phyloP scores from a whole-genome alignment of 331 rosid genomes.

The Arachis monticola region DNA sequence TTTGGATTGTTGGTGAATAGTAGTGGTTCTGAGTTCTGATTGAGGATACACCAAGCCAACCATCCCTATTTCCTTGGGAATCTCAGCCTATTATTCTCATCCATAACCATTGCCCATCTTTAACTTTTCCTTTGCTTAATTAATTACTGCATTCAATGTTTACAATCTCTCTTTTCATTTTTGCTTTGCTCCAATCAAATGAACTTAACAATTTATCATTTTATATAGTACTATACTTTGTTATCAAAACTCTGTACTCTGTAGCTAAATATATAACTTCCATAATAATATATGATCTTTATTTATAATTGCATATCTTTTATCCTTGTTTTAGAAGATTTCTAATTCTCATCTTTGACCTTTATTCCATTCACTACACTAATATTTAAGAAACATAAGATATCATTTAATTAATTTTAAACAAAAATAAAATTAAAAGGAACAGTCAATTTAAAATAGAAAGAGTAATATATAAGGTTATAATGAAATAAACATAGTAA shows the following conservation, averaged over 20 bases:
- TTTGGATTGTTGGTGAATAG: conserved; percentile 35
- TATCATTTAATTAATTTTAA: no score
- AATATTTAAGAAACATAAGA: no score
- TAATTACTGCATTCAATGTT: not conserved
- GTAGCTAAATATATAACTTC: not conserved
- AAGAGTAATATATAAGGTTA: no score
- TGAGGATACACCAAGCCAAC: conserved; percentile 14
- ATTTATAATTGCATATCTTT: not conserved
- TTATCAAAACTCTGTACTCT: not conserved
- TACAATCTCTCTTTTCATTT: not conserved
- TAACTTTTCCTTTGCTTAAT: conserved; percentile 22
- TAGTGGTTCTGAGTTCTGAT: not conserved
- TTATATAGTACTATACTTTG: not conserved
- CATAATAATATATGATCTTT: no score
- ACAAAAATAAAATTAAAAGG: no score
- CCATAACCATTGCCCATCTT: no score
- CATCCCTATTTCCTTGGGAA: conserved; percentile 27
- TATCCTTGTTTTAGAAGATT: not conserved
- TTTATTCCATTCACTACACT: no score
- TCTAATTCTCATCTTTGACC: not conserved
- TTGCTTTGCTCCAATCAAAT: not conserved
- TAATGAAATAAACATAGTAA: no score
- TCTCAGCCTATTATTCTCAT: not conserved
- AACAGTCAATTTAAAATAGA: no score
- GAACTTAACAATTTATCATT: not conserved